Conservation (phyloP, 345 rosid genomes). For the Hibiscus syriacus region DNA sequence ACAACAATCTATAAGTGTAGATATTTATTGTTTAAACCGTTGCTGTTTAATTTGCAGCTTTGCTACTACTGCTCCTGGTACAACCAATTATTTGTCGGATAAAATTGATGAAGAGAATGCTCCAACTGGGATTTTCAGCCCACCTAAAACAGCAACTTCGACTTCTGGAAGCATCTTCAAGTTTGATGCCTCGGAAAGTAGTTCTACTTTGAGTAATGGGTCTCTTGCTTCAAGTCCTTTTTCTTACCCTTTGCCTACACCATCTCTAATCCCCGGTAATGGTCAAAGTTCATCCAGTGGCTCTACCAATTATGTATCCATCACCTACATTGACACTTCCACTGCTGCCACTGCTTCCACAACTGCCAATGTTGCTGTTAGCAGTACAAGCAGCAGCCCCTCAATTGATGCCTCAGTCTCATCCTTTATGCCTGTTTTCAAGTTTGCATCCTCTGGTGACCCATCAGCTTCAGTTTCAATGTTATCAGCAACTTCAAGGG, state of each 20-base stretch:
- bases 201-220: constrained; percentile 35
- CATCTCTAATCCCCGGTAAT: constrained; percentile 21
- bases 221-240: constrained; percentile 30
- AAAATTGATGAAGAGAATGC: constrained; percentile 22
- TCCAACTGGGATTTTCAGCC: constrained; percentile 21
- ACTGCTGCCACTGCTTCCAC: constrained; percentile 15
- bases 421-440: constrained; percentile 28
- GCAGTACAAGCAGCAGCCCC: constrained; percentile 12
- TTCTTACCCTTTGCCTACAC: constrained; percentile 19
- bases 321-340: constrained; percentile 2
- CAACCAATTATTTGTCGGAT: constrained; percentile 32
- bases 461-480: constrained; percentile 28
- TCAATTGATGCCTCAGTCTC: constrained; percentile 27
- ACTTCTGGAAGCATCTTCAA: constrained; percentile 34
- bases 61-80: constrained; percentile 23
- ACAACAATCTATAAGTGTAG: no score
- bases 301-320: constrained; percentile 14
- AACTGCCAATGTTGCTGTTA: background rate
- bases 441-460: constrained; percentile 34
- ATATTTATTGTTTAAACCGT: background rate
- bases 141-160: constrained; percentile 26
- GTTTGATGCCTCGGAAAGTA: constrained; percentile 22
- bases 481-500: constrained; percentile 19
- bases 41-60: constrained; percentile 41
- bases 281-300: constrained; percentile 26